Evolutionary conservation across 192 early-diverging fungal species (phyloP).

Genomic region (Linderina pennispora): DNA sequence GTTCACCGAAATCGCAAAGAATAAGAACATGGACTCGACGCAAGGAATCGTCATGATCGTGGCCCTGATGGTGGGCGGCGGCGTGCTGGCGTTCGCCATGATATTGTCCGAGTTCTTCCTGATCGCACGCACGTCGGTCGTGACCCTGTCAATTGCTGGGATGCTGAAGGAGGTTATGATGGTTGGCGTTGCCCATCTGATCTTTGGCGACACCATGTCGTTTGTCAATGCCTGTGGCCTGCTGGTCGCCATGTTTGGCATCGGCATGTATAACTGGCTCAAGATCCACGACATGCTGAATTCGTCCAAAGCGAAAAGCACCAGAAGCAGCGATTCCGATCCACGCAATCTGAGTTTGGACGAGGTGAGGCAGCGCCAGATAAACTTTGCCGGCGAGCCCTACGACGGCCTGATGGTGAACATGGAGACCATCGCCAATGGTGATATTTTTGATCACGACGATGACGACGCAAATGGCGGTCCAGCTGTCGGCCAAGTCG

Average conservation of each 20-base stretch:
- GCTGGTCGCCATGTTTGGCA: constrained; percentile 75
- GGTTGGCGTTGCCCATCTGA: constrained; percentile 58
- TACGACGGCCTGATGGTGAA: background rate
- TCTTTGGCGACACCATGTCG: constrained; percentile 83
- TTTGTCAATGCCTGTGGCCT: constrained; percentile 69
- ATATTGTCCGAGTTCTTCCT: constrained; percentile 79
- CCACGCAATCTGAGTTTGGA: no score
- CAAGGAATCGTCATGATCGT: constrained; percentile 11
- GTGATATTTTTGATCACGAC: background rate
- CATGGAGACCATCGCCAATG: background rate
- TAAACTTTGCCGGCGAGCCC: background rate
- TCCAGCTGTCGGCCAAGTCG: no score
- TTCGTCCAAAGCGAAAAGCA: background rate
- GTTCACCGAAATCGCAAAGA: constrained; percentile 20
- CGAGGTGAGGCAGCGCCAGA: background rate
- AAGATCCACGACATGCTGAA: constrained; percentile 48
- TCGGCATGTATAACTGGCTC: constrained; percentile 68
- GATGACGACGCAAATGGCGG: no score
- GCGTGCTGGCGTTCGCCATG: constrained; percentile 82
- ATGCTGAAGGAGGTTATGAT: constrained; percentile 86
- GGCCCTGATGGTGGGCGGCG: constrained; percentile 63
- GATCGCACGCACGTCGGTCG: constrained; percentile 75
- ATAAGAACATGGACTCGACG: constrained; percentile 20
- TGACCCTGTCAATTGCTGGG: constrained; percentile 86
- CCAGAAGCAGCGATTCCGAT: no score